Percentiles rank a stretch among this genome's conserved stretches.
These are phyloP conservation scores for Ampelomyces quisqualis DNA, from an alignment of 2,329 filamentous ascomycete genomes.

Conservation along the genomic window DNA sequence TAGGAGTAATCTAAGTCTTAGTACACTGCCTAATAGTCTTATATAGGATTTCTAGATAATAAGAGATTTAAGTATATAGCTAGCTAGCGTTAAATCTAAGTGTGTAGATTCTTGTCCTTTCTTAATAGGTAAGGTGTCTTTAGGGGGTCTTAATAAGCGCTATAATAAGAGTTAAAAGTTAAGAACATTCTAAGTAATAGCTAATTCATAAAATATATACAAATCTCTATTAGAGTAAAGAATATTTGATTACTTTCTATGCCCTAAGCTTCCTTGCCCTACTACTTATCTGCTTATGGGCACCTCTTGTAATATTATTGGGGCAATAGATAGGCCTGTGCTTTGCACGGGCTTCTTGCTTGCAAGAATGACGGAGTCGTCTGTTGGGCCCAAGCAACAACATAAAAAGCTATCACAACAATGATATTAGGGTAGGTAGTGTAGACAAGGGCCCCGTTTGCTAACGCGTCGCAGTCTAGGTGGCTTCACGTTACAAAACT, in stretches of 20 bases:
- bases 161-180: background rate
- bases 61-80: background rate
- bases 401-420: too few species aligned
- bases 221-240: too few species aligned
- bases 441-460: too few species aligned
- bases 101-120: background rate
- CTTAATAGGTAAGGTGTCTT: background rate
- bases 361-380: too few species aligned
- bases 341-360: too few species aligned
- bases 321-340: too few species aligned
- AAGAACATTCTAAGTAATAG: background rate
- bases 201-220: too few species aligned
- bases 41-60: background rate
- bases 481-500: too few species aligned
- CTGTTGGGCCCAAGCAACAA: too few species aligned
- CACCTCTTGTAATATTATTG: conserved; percentile 1
- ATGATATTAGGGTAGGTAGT: too few species aligned
- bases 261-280: background rate
- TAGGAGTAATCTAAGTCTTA: background rate
- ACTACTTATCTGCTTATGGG: background rate
- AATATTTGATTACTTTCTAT: background rate
- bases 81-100: background rate
- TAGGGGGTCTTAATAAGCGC: background rate
- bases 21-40: background rate
- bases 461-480: too few species aligned